Evolutionary conservation across 352 stramenopile genomes (phyloP).

Genomic region (Phytophthora syringae): DNA sequence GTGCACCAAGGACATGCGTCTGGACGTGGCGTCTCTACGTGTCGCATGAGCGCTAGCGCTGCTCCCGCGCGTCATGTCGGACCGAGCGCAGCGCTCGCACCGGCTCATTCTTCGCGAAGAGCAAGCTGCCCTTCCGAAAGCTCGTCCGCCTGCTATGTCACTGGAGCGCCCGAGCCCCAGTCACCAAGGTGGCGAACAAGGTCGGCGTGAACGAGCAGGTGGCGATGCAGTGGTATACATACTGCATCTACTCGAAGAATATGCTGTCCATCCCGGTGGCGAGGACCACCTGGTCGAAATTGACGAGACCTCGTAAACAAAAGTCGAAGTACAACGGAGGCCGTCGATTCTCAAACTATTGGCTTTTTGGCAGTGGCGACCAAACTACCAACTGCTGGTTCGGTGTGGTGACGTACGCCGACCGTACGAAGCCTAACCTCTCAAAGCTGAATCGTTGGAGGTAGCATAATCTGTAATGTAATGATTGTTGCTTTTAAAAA

Average conservation of each 20-base stretch:
- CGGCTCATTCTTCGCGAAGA: slow-evolving; percentile 3
- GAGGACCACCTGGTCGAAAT: background rate
- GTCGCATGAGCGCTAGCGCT: background rate
- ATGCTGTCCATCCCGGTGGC: background rate
- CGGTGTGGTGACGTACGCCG: slow-evolving; percentile 1
- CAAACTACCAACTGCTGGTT: slow-evolving; percentile 6
- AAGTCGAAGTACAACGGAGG: slow-evolving; percentile 8
- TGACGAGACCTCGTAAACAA: background rate
- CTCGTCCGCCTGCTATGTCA: background rate
- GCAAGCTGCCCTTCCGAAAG: background rate
- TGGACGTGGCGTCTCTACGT: background rate
- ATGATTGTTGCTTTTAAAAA: too few relatives aligned
- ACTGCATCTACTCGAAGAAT: slow-evolving; percentile 3
- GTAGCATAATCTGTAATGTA: too few relatives aligned
- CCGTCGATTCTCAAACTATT: background rate
- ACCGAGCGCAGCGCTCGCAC: background rate
- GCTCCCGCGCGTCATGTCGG: background rate
- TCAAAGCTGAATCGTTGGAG: too few relatives aligned
- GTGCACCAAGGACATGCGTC: background rate
- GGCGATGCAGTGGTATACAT: slow-evolving; percentile 4
- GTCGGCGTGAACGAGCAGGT: background rate
- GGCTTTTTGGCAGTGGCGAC: slow-evolving; percentile 3
- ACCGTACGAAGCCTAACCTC: slow-evolving; percentile 2
- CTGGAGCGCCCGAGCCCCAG: background rate
- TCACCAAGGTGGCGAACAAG: background rate